Evolutionary conservation across 2,329 filamentous ascomycete species (phyloP).

Genomic region (Hymenoscyphus albidus): DNA sequence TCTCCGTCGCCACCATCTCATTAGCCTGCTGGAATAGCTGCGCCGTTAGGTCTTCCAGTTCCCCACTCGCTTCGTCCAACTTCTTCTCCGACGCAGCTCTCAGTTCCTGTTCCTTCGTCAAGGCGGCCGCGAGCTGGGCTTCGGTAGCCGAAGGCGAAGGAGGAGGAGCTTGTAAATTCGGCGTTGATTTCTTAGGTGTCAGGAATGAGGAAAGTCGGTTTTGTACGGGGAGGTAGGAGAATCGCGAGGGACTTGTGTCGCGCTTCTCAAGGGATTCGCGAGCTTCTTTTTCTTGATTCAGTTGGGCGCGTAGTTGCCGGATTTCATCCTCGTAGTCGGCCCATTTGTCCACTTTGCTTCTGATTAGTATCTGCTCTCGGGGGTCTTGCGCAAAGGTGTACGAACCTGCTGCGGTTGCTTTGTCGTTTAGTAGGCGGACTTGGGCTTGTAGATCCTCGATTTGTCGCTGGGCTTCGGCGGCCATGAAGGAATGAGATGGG

Average conservation of each 20-base stretch:
- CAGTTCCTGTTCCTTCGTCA: constrained; percentile 63
- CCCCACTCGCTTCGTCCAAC: constrained; percentile 61
- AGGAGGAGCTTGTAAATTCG: constrained; percentile 34
- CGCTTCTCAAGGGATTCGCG: constrained; percentile 11
- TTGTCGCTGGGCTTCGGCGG: constrained; percentile 48
- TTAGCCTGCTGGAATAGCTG: constrained; percentile 79
- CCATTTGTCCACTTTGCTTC: constrained; percentile 54
- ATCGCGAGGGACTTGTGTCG: constrained; percentile 18
- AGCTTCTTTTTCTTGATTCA: constrained; percentile 16
- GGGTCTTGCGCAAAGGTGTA: constrained; percentile 13
- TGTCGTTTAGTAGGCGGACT: constrained; percentile 65
- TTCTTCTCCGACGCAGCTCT: constrained; percentile 66
- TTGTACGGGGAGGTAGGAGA: constrained; percentile 31
- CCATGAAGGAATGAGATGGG: constrained; percentile 25
- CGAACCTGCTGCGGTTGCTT: constrained; percentile 60
- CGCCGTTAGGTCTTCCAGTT: constrained; percentile 75
- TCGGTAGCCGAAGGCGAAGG: constrained; percentile 24
- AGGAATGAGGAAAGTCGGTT: constrained; percentile 44
- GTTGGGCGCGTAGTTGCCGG: constrained; percentile 49
- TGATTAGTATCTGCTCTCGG: not conserved
- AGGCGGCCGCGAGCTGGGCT: constrained; percentile 56
- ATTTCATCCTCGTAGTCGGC: constrained; percentile 81
- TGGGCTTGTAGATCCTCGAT: constrained; percentile 69
- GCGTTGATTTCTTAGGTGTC: constrained; percentile 46
- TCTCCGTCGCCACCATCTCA: constrained; percentile 78